phyloP scores from a whole-genome alignment of 768 basidiomycete genomes.

The Chiua virens region DNA sequence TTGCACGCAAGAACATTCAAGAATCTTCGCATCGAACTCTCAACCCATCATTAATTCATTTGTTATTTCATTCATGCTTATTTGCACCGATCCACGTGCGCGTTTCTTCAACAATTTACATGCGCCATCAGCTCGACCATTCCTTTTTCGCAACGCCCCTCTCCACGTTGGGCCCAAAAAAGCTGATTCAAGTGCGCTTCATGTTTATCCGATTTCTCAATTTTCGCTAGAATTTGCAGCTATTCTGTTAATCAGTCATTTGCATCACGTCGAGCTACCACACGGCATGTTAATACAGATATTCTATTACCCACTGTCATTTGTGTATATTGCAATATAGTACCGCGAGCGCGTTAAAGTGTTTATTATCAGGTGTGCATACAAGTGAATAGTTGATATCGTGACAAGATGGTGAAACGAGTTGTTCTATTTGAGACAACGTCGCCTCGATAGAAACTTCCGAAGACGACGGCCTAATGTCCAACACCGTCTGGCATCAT shows the following conservation, averaged over 20 bases:
- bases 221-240: conserved; percentile 28
- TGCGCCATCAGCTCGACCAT: conserved; percentile 24
- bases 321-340: conserved; percentile 32
- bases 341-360: conserved; percentile 20
- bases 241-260: conserved; percentile 20
- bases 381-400: conserved; percentile 12
- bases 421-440: conserved; percentile 62
- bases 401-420: conserved; percentile 34
- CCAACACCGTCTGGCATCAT: conserved; percentile 30
- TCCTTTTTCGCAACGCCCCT: conserved; percentile 20
- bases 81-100: conserved; percentile 32
- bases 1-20: conserved; percentile 26
- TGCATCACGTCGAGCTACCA: conserved; percentile 25
- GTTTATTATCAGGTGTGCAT: conserved; percentile 6
- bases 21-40: conserved; percentile 37
- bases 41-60: conserved; percentile 23
- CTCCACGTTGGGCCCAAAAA: conserved; percentile 21
- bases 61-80: conserved; percentile 35
- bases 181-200: conserved; percentile 27
- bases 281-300: conserved; percentile 25
- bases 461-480: conserved; percentile 32
- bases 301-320: conserved; percentile 28
- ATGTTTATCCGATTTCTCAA: conserved; percentile 23
- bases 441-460: conserved; percentile 43
- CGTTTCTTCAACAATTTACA: conserved; percentile 31